phyloP scores from a whole-genome alignment of 306 rosid species.

The Nissolia schottii region DNA sequence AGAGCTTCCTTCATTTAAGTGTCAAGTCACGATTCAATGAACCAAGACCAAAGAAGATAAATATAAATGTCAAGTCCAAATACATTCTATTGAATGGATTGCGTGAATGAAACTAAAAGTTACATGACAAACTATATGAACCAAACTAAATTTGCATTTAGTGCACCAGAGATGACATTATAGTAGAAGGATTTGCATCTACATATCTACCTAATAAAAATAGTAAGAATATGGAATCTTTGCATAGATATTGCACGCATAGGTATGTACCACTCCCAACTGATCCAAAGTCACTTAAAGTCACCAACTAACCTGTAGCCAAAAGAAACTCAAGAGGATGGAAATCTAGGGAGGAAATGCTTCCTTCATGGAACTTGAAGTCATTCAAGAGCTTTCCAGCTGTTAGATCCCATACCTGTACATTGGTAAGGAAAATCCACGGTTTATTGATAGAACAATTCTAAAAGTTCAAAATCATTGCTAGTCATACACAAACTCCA shows the following conservation, averaged over 20 bases:
- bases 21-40: background rate
- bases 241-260: background rate
- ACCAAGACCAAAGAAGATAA: background rate
- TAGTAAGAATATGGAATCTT: background rate
- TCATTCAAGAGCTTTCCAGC: slow-evolving; percentile 96
- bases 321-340: slow-evolving; percentile 97
- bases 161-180: background rate
- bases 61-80: background rate
- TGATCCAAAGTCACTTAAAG: background rate
- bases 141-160: background rate
- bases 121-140: background rate
- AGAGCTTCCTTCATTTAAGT: background rate
- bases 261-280: background rate
- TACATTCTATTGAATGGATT: background rate
- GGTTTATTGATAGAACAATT: slow-evolving; percentile 9
- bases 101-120: background rate
- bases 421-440: slow-evolving; percentile 13
- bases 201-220: background rate
- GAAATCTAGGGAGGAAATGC: slow-evolving; percentile 71
- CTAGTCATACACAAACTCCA: slow-evolving; percentile 13
- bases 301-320: slow-evolving; percentile 71
- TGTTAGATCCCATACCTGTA: slow-evolving; percentile 94
- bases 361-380: slow-evolving; percentile 92
- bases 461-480: slow-evolving; percentile 2
- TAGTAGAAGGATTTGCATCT: background rate